Evolutionary conservation across 805 yeast genomes (phyloP), one percentile per base, ranked within the genome.

Genomic region (Ogataea angusta): DNA sequence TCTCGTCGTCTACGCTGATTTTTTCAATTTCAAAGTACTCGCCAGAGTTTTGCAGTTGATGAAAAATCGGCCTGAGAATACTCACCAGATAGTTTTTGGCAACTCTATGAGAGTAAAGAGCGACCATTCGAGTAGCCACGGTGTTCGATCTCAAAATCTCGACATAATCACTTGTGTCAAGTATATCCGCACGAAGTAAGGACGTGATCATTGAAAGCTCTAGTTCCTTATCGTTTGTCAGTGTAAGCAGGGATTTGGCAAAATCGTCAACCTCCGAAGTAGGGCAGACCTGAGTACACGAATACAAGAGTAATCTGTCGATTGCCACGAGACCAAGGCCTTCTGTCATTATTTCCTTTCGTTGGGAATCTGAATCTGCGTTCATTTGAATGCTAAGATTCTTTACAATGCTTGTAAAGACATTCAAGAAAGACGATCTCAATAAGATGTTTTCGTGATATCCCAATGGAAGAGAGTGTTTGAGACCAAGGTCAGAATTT

Each of bases 71-170:
- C 36, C 68, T 68, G 36, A 86, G 62, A 0, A 80, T 73, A 3
- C 58, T 42, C 2, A 64, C 57, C 34, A 88, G 64, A 56, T 85
- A 87, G 1, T 69, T 75, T 16, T 60, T 57, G 0, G 95, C 95
- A 49, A 77, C 74, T n/a, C 72, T 67, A 51, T 80, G 76, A 1
- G 93, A 85, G 50, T 81, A 79, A 12, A 84, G 67, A 0, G 90
- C 81, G 37, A 87, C 68, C 37, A 87, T 70, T 51, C 89, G 74
- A 0, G 95, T 87, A 23, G 93, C 85, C 26, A 87, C 83, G 38
- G 90, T 81, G 58, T 88, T 88, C 39, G 93, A 73, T 53, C 96
- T 72, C 51, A 88, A 69, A 22, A 88, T 77, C 54, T 85, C 93
- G 22, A 85, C 76, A 14, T 85, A 75, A 44, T 82, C 74, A 1